These are phyloP conservation scores for Entomortierella parvispora DNA, from an alignment of 192 early-diverging fungal genomes.

Conservation along the genomic window DNA sequence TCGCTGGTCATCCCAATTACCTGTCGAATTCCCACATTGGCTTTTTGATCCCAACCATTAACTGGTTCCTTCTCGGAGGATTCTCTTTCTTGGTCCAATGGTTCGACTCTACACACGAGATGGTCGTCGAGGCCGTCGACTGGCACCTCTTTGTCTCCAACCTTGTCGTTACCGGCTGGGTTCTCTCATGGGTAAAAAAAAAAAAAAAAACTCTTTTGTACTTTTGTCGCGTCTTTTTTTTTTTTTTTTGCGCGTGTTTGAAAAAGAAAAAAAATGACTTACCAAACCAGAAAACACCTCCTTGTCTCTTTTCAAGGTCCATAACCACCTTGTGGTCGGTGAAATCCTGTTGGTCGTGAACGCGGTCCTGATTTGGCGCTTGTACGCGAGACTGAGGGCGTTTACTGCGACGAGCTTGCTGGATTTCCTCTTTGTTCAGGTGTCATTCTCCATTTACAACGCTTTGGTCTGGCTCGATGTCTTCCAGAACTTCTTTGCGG, in stretches of 20 bases:
- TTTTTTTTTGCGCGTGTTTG: background rate
- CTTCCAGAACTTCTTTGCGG: slow-evolving; percentile 50
- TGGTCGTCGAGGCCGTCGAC: slow-evolving; percentile 42
- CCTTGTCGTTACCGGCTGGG: slow-evolving; percentile 26
- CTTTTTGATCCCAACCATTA: slow-evolving; percentile 33
- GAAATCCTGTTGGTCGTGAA: slow-evolving; percentile 35
- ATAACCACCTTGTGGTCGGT: slow-evolving; percentile 31
- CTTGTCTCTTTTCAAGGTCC: slow-evolving; percentile 7
- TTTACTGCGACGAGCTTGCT: slow-evolving; percentile 43
- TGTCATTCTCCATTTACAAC: slow-evolving; percentile 45
- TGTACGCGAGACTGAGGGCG: slow-evolving; percentile 28
- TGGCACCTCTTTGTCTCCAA: slow-evolving; percentile 39
- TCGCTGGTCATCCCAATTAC: slow-evolving; percentile 21
- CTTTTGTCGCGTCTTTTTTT: background rate
- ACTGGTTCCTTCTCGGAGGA: slow-evolving; percentile 44
- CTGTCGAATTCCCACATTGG: slow-evolving; percentile 30
- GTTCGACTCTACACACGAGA: slow-evolving; percentile 47
- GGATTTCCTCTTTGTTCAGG: slow-evolving; percentile 36
- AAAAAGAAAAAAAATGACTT: too few species aligned
- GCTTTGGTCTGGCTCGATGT: slow-evolving; percentile 49
- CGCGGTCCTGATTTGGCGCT: slow-evolving; percentile 30
- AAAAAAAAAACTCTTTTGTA: background rate
- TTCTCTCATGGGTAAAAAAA: slow-evolving; percentile 34
- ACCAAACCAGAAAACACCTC: background rate
- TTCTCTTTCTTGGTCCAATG: slow-evolving; percentile 35